Percentiles rank a stretch among this genome's conserved stretches.
Evolutionary conservation across 176 grass and related monocot species (phyloP).

Genomic region (Neostapfia colusana): DNA sequence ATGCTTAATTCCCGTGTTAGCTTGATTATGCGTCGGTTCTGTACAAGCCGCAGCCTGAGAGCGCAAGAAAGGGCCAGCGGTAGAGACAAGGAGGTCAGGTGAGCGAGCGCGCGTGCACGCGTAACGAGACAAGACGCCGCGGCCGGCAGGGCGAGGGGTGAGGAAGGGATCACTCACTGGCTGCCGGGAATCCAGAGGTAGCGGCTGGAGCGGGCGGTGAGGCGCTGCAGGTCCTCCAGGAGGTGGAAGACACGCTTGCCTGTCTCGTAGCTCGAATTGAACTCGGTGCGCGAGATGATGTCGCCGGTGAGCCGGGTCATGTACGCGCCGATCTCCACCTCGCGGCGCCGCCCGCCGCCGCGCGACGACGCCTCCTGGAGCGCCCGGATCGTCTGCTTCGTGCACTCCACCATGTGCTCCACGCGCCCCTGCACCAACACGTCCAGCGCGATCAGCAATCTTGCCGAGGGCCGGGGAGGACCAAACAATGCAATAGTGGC

Average conservation of each 20-base stretch:
- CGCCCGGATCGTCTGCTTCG: slow-evolving; percentile 53
- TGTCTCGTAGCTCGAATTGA: slow-evolving; percentile 78
- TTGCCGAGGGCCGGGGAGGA: too few relatives aligned
- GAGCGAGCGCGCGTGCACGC: not conserved
- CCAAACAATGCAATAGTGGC: not conserved
- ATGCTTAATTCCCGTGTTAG: not conserved
- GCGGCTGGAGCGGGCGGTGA: slow-evolving; percentile 70
- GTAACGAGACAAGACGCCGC: not conserved
- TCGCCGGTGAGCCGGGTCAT: slow-evolving; percentile 80
- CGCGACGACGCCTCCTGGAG: slow-evolving; percentile 38
- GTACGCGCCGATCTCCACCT: slow-evolving; percentile 75
- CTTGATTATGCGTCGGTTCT: not conserved
- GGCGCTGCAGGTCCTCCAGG: slow-evolving; percentile 63
- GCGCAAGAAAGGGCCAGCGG: not conserved
- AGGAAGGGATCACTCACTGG: slow-evolving; percentile 43
- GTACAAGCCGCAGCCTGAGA: not conserved
- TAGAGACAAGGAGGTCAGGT: not conserved
- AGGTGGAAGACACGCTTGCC: slow-evolving; percentile 71
- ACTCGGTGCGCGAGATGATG: slow-evolving; percentile 87
- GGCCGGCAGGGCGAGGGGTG: not conserved
- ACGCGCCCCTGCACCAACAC: slow-evolving; percentile 51
- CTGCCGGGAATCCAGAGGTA: slow-evolving; percentile 87
- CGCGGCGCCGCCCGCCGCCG: slow-evolving; percentile 12
- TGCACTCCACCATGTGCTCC: slow-evolving; percentile 86
- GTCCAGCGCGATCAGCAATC: not conserved